Evolutionary conservation across 2,329 filamentous ascomycete genomes (phyloP).

Genomic region (Didymella pomorum): DNA sequence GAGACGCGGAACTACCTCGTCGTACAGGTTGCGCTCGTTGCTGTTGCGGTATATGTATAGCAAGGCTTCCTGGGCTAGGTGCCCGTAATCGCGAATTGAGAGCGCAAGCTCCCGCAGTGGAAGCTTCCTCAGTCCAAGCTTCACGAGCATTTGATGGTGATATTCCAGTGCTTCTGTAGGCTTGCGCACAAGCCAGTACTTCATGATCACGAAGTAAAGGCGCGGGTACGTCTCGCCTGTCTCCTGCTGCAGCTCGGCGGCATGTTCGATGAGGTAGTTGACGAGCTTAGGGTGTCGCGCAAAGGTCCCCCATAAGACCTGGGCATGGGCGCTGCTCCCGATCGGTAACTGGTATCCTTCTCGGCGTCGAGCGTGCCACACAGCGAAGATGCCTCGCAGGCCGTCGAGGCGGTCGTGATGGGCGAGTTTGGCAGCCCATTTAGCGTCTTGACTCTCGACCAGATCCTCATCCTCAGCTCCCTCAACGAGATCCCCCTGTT

Average conservation of each 20-base stretch:
- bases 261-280: conserved; percentile 52
- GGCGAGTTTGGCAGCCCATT: conserved; percentile 55
- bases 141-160: conserved; percentile 38
- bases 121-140: conserved; percentile 34
- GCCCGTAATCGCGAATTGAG: conserved; percentile 27
- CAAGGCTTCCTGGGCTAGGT: conserved; percentile 30
- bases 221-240: conserved; percentile 46
- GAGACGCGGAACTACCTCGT: conserved; percentile 50
- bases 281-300: conserved; percentile 50
- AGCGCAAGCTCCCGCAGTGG: conserved; percentile 36
- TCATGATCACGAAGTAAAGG: conserved; percentile 58
- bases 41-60: conserved; percentile 51
- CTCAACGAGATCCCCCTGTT: background rate
- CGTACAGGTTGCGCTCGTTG: conserved; percentile 52
- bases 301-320: conserved; percentile 57
- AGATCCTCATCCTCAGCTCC: conserved; percentile 20
- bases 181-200: conserved; percentile 45
- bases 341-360: conserved; percentile 53
- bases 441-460: conserved; percentile 23
- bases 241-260: conserved; percentile 50
- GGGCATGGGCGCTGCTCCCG: conserved; percentile 48
- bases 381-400: conserved; percentile 49
- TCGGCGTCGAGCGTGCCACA: conserved; percentile 54
- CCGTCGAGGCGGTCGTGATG: conserved; percentile 54
- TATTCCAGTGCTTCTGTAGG: conserved; percentile 31